Conservation (phyloP, 2,329 filamentous ascomycete genomes). For the Trichophyton benhamiae region DNA sequence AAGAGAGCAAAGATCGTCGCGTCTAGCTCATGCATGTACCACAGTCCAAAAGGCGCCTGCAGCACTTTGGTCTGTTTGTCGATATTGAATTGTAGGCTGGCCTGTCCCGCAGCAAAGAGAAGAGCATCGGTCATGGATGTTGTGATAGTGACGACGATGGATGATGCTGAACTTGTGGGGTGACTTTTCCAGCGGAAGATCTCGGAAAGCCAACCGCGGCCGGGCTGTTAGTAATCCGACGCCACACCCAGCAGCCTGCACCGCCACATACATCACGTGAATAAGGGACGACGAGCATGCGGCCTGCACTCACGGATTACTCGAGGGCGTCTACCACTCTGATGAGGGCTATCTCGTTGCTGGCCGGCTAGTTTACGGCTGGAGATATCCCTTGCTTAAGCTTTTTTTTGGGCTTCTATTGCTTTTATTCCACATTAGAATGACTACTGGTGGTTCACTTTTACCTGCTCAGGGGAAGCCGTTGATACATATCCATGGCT, state of each 20-base stretch:
- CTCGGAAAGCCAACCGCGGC: not conserved
- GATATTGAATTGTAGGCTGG: not conserved
- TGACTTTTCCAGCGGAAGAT: not conserved
- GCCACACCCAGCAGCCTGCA: not conserved
- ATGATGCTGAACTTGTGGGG: not conserved
- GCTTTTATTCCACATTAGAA: too few relatives aligned
- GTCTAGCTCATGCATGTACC: not conserved
- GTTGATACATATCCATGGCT: too few relatives aligned
- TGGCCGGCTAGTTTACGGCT: too few relatives aligned
- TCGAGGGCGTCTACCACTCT: too few relatives aligned
- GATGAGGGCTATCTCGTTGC: too few relatives aligned
- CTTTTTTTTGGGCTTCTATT: too few relatives aligned
- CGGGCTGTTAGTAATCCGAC: not conserved
- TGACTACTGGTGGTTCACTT: too few relatives aligned
- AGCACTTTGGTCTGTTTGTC: not conserved
- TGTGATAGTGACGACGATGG: not conserved
- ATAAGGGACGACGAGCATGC: not conserved
- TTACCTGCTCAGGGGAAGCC: too few relatives aligned
- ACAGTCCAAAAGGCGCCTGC: not conserved
- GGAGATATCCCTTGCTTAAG: too few relatives aligned
- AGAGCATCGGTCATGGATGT: not conserved
- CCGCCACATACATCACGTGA: not conserved
- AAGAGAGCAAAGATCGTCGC: not conserved
- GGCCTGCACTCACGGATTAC: too few relatives aligned
- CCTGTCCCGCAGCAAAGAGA: not conserved